Evolutionary conservation across 2,329 filamentous ascomycete species (phyloP).

Genomic region (Ophiosphaerella herpotricha): DNA sequence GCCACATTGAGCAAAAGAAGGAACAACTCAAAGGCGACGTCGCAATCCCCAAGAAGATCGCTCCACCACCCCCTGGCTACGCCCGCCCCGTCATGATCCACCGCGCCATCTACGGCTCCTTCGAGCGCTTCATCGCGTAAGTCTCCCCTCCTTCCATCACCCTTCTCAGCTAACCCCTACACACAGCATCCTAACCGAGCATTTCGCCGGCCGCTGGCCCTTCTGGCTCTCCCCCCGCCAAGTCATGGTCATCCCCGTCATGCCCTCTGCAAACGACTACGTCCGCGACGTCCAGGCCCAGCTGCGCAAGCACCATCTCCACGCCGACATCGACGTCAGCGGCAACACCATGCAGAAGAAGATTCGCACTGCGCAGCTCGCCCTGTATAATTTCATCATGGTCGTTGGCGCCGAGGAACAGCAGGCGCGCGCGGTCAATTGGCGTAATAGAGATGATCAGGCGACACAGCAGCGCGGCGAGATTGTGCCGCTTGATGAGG

Average conservation of each 20-base stretch:
- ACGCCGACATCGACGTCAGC: slow-evolving; percentile 71
- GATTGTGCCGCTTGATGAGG: slow-evolving; percentile 64
- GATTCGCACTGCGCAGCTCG: slow-evolving; percentile 79
- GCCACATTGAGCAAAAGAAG: slow-evolving; percentile 25
- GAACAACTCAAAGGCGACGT: slow-evolving; percentile 26
- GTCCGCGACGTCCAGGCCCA: slow-evolving; percentile 71
- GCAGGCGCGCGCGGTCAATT: slow-evolving; percentile 64
- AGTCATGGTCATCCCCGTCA: slow-evolving; percentile 77
- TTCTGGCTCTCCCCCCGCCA: slow-evolving; percentile 88
- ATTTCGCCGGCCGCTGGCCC: slow-evolving; percentile 86
- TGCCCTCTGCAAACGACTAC: slow-evolving; percentile 72
- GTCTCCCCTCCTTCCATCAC: slow-evolving; percentile 4
- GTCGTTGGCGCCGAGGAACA: slow-evolving; percentile 68
- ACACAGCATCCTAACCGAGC: slow-evolving; percentile 71
- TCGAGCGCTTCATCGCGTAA: slow-evolving; percentile 68
- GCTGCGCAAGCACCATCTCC: slow-evolving; percentile 70
- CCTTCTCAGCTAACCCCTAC: slow-evolving; percentile 11
- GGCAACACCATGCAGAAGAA: slow-evolving; percentile 89
- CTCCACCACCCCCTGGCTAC: slow-evolving; percentile 56
- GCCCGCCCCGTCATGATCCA: slow-evolving; percentile 86
- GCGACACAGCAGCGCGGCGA: slow-evolving; percentile 66
- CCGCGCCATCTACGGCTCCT: slow-evolving; percentile 75
- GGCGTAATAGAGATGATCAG: slow-evolving; percentile 67
- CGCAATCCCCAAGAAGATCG: slow-evolving; percentile 19
- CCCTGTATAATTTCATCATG: slow-evolving; percentile 85